phyloP scores from a whole-genome alignment of 345 rosid species.

The Melaleuca alternifolia region DNA sequence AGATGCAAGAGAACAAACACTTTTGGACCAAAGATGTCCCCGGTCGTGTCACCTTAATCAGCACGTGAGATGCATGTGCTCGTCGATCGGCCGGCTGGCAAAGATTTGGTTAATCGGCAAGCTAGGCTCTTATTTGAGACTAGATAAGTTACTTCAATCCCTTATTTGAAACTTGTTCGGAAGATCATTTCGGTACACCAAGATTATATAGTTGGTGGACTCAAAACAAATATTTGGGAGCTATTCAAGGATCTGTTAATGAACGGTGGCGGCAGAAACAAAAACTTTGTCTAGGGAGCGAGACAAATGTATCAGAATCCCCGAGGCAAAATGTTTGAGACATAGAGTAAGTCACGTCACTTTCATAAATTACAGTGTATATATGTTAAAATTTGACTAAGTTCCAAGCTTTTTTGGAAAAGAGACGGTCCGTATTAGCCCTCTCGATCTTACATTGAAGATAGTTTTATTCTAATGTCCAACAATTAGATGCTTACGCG shows the following conservation, averaged over 20 bases:
- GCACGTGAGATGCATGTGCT: no score
- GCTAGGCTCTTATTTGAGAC: no score
- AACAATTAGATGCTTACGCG: neutral
- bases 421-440: neutral
- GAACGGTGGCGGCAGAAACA: neutral
- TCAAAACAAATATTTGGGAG: neutral
- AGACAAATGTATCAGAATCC: neutral
- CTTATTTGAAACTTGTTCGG: fast-evolving
- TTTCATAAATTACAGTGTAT: neutral
- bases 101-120: no score
- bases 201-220: neutral
- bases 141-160: no score
- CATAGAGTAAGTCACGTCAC: neutral
- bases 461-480: neutral
- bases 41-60: no score
- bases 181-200: neutral
- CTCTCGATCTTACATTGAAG: neutral
- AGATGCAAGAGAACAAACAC: no score
- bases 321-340: neutral
- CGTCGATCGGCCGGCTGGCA: no score
- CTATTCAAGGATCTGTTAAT: neutral
- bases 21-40: no score
- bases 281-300: neutral
- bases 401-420: neutral
- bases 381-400: neutral